phyloP scores from a whole-genome alignment of 2,329 filamentous ascomycete genomes.

The Alternaria metachromatica region DNA sequence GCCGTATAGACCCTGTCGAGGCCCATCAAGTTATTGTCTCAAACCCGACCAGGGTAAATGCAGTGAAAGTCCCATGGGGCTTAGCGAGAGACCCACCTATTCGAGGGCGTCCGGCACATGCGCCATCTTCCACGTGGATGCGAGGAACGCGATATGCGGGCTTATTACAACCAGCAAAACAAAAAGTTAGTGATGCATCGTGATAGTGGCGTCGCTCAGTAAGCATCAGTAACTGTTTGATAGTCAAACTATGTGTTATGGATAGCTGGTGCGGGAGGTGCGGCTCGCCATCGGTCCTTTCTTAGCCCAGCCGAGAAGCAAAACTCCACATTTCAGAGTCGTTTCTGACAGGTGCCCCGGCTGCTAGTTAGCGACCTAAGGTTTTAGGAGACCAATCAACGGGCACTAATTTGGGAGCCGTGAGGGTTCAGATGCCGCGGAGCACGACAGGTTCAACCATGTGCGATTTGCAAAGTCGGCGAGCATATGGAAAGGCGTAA shows the following conservation, averaged over 20 bases:
- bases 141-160: not conserved
- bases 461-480: not conserved
- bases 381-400: constrained; percentile 2
- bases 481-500: constrained; percentile 8
- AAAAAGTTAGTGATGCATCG: not conserved
- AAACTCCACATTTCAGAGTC: constrained; percentile 4
- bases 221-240: not conserved
- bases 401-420: not conserved
- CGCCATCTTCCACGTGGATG: not conserved
- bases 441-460: not conserved
- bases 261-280: constrained; percentile 1
- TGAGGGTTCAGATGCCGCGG: not conserved
- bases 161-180: not conserved
- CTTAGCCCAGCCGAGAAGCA: constrained; percentile 5
- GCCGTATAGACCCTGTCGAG: not conserved
- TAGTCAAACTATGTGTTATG: not conserved
- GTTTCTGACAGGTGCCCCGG: constrained; percentile 1
- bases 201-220: not conserved
- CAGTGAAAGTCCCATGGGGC: constrained; percentile 1
- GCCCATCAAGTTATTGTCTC: not conserved
- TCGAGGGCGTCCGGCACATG: not conserved
- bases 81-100: not conserved
- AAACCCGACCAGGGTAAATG: constrained; percentile 8
- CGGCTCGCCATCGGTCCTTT: constrained; percentile 8
- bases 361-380: not conserved